A percentile compares a stretch with the other conserved stretches of the same genome.
Evolutionary conservation across 306 rosid genomes (phyloP).

Genomic region (Abrus pulchellus): DNA sequence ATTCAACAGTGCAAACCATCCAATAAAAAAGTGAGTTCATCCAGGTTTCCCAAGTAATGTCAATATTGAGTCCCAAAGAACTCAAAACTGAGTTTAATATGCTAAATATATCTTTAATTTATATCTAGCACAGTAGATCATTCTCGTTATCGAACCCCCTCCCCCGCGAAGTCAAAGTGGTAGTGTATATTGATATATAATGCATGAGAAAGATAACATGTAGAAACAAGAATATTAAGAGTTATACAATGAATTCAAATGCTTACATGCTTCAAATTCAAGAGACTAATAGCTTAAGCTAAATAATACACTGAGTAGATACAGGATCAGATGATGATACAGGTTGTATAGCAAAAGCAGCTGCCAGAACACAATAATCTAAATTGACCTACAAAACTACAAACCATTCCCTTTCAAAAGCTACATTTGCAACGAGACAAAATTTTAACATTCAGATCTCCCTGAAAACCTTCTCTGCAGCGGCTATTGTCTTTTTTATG

Average conservation of each 20-base stretch:
- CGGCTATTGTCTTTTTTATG: constrained; percentile 86
- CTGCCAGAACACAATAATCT: constrained; percentile 39
- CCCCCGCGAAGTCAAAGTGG: background rate
- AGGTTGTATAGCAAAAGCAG: constrained; percentile 23
- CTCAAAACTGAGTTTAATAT: background rate
- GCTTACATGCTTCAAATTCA: constrained; percentile 27
- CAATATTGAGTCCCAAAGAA: background rate
- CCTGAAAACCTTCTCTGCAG: constrained; percentile 88
- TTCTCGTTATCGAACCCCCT: background rate
- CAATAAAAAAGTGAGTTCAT: background rate
- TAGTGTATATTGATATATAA: background rate
- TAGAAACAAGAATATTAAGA: background rate
- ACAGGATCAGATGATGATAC: constrained; percentile 35
- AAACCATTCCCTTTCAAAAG: constrained; percentile 8
- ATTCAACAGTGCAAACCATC: background rate
- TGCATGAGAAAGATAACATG: background rate
- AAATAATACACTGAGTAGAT: constrained; percentile 26
- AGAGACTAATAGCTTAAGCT: constrained; percentile 6
- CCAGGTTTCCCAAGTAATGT: background rate
- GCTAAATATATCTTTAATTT: background rate
- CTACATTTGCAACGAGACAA: constrained; percentile 36
- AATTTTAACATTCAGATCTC: constrained; percentile 59
- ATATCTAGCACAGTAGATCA: background rate
- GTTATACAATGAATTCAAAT: constrained; percentile 19
- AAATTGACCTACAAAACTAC: constrained; percentile 49